phyloP scores from a whole-genome alignment of 306 rosid species.

The Fragaria iinumae region DNA sequence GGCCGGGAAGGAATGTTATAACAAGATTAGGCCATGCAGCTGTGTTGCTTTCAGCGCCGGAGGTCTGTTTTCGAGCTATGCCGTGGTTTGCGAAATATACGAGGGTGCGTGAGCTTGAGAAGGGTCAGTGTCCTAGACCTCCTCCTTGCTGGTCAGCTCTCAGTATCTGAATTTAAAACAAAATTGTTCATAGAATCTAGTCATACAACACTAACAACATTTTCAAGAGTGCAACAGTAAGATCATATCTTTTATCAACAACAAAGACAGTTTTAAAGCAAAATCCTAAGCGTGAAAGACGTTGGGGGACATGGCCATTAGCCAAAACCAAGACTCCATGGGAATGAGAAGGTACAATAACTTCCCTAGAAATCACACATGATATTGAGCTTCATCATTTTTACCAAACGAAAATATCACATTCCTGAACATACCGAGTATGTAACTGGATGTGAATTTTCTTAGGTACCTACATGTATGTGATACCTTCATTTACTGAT shows the following conservation, averaged over 20 bases:
- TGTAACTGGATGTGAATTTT: no score
- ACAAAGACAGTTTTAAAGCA: background rate
- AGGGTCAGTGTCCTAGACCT: background rate
- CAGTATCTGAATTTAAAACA: background rate
- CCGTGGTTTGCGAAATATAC: background rate
- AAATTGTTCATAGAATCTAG: background rate
- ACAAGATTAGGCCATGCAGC: background rate
- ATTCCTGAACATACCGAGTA: background rate
- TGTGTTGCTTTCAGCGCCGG: background rate
- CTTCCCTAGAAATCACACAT: background rate
- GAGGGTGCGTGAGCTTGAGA: background rate
- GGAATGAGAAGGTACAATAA: background rate
- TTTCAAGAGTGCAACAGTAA: no score
- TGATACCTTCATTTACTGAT: no score
- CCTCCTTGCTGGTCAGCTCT: background rate
- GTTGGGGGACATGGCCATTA: background rate
- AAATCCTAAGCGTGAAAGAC: background rate
- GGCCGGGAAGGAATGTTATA: background rate
- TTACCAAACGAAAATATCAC: background rate
- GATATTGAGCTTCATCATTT: background rate
- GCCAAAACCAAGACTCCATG: background rate
- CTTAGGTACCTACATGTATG: no score
- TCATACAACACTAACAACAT: background rate
- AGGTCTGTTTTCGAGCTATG: background rate
- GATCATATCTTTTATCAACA: background rate